Percentiles rank a stretch among this genome's conserved stretches.
phyloP scores from a whole-genome alignment of 768 basidiomycete species.

The Mycena kentingensis region DNA sequence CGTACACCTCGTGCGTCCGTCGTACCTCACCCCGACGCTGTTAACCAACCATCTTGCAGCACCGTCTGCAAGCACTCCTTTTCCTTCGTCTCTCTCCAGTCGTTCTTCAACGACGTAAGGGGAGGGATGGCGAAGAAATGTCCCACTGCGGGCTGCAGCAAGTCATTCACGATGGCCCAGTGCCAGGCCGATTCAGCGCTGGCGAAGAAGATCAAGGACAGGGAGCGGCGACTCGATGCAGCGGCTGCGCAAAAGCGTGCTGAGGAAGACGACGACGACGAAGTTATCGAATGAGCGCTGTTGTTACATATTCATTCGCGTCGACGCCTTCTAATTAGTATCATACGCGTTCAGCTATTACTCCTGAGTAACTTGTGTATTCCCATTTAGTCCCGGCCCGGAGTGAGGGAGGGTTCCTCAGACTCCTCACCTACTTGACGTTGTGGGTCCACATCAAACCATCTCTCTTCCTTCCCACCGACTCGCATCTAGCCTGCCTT shows the following conservation, averaged over 20 bases:
- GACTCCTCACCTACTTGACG: too few relatives aligned
- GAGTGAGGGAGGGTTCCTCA: too few relatives aligned
- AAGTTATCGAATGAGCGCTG: constrained; percentile 53
- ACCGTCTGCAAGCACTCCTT: constrained; percentile 79
- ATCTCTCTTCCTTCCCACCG: too few relatives aligned
- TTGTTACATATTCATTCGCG: too few relatives aligned
- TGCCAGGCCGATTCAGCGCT: constrained; percentile 59
- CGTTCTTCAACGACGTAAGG: constrained; percentile 50
- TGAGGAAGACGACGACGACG: constrained; percentile 63
- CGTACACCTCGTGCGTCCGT: constrained; percentile 75
- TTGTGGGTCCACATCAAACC: too few relatives aligned
- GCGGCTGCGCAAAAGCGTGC: constrained; percentile 41
- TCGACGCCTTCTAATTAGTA: too few relatives aligned
- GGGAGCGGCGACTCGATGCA: constrained; percentile 54
- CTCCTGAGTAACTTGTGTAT: too few relatives aligned
- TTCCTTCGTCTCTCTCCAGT: constrained; percentile 68
- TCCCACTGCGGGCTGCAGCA: constrained; percentile 73
- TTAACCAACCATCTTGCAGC: constrained; percentile 38
- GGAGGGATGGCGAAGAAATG: constrained; percentile 53
- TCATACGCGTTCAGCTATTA: too few relatives aligned
- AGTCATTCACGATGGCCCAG: constrained; percentile 51
- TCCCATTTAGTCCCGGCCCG: too few relatives aligned
- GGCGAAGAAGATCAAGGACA: constrained; percentile 61
- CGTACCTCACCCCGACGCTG: constrained; percentile 1
- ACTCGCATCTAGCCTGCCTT: too few relatives aligned